A percentile compares a stretch with the other conserved stretches of the same genome.
Conservation (phyloP, 1,284 basidiomycete genomes). For the Cystobasidium slooffiae region DNA sequence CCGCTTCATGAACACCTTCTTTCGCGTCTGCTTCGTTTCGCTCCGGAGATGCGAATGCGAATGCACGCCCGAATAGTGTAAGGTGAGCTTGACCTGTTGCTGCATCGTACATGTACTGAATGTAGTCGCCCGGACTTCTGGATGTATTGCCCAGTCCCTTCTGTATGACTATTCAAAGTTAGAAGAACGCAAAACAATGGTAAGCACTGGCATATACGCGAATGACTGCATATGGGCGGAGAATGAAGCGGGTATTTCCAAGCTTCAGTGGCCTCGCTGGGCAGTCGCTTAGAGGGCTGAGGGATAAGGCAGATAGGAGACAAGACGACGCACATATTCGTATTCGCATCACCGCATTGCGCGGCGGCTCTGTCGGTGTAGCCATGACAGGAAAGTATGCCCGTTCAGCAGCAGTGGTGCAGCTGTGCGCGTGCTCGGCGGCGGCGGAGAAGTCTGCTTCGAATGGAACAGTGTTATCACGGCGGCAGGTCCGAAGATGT, state of each 20-base stretch:
- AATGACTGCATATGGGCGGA: too few relatives aligned
- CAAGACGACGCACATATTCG: background rate
- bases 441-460: background rate
- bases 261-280: too few relatives aligned
- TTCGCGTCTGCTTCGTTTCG: conserved; percentile 3
- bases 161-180: background rate
- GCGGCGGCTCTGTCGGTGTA: background rate
- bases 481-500: too few relatives aligned
- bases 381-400: background rate
- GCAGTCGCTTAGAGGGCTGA: background rate
- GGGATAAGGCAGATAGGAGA: background rate
- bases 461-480: too few relatives aligned
- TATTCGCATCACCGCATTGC: conserved; percentile 1
- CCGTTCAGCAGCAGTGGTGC: background rate
- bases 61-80: conserved; percentile 16
- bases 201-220: too few relatives aligned
- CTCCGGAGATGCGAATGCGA: conserved; percentile 4
- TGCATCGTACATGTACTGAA: conserved; percentile 2
- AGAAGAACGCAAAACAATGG: too few relatives aligned
- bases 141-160: background rate
- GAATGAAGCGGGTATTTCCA: too few relatives aligned
- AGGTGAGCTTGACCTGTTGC: background rate
- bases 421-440: background rate
- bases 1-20: conserved; percentile 25
- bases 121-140: background rate